Evolutionary conservation across 306 rosid species (phyloP).

Genomic region (Parietaria judaica): DNA sequence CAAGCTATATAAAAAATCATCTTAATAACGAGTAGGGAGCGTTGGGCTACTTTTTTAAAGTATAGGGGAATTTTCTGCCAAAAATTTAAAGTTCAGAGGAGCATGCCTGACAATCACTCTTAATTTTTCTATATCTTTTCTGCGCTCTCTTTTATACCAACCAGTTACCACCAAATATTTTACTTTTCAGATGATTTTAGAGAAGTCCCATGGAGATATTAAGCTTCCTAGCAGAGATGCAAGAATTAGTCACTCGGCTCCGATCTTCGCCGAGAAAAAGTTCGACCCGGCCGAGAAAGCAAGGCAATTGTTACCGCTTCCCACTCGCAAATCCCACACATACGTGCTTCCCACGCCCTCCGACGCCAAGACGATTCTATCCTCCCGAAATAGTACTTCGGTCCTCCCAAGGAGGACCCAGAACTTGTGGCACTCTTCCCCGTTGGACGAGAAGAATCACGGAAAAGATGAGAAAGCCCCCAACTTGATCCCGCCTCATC

Average conservation of each 20-base stretch:
- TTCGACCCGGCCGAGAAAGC: constrained; percentile 78
- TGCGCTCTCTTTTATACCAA: too few species aligned
- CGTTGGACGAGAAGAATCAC: constrained; percentile 53
- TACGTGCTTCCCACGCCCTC: constrained; percentile 82
- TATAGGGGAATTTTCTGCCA: too few species aligned
- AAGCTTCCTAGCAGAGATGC: constrained; percentile 43
- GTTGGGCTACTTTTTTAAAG: too few species aligned
- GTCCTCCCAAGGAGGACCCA: constrained; percentile 33
- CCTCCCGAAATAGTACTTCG: constrained; percentile 27
- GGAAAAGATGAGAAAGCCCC: constrained; percentile 41
- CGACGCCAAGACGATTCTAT: constrained; percentile 42
- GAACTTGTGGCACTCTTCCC: constrained; percentile 72
- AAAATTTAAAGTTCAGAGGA: too few species aligned
- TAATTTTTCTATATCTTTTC: too few species aligned
- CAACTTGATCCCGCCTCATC: constrained; percentile 56
- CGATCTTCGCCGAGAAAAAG: constrained; percentile 65
- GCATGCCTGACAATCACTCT: too few species aligned
- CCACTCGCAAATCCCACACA: constrained; percentile 47
- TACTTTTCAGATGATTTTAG: constrained; percentile 41
- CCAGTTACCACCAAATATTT: too few species aligned
- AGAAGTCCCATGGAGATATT: constrained; percentile 46
- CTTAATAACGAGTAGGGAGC: too few species aligned
- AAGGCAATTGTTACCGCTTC: constrained; percentile 37
- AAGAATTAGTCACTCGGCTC: constrained; percentile 69
- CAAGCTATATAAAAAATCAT: too few species aligned